Percentiles rank a stretch among this genome's conserved stretches.
Conservation (phyloP, 768 basidiomycete species). For the Leccinum pellstonianum region DNA sequence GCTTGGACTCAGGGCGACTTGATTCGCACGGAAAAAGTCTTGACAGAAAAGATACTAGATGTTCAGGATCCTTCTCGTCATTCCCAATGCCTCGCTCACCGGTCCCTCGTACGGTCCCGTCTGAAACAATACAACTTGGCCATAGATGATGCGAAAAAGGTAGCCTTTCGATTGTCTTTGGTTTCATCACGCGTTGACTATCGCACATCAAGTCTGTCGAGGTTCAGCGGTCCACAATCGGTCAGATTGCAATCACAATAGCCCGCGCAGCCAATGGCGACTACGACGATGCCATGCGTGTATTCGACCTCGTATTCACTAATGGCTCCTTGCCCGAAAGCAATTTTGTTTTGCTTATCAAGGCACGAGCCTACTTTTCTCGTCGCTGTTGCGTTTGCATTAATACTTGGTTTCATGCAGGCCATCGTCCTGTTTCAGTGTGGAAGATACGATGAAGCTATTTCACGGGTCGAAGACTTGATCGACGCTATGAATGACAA, state of each 20-base stretch:
- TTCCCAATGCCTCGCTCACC: slow-evolving; percentile 1
- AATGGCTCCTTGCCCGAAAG: background rate
- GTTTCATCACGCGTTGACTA: too few species aligned
- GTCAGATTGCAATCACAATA: slow-evolving; percentile 10
- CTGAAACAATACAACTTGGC: too few species aligned
- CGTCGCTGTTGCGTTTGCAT: background rate
- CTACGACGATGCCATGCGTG: background rate
- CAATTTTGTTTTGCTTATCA: slow-evolving; percentile 12
- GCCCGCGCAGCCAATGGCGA: background rate
- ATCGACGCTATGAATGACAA: background rate
- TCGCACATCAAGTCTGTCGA: too few species aligned
- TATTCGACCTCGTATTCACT: slow-evolving; percentile 14
- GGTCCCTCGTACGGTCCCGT: background rate
- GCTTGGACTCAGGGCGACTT: slow-evolving; percentile 3
- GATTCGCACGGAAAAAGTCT: background rate
- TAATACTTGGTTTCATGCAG: background rate
- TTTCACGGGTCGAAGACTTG: slow-evolving; percentile 6
- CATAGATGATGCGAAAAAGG: too few species aligned
- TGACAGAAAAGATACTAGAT: background rate
- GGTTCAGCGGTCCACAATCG: background rate
- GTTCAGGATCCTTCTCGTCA: background rate
- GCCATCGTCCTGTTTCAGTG: slow-evolving; percentile 11
- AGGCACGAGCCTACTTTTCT: background rate
- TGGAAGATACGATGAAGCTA: slow-evolving; percentile 1
- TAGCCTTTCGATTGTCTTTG: too few species aligned